A percentile compares a stretch with the other conserved stretches of the same genome.
Evolutionary conservation across 768 basidiomycete genomes (phyloP).

Genomic region (Thelephora aurantiotincta): DNA sequence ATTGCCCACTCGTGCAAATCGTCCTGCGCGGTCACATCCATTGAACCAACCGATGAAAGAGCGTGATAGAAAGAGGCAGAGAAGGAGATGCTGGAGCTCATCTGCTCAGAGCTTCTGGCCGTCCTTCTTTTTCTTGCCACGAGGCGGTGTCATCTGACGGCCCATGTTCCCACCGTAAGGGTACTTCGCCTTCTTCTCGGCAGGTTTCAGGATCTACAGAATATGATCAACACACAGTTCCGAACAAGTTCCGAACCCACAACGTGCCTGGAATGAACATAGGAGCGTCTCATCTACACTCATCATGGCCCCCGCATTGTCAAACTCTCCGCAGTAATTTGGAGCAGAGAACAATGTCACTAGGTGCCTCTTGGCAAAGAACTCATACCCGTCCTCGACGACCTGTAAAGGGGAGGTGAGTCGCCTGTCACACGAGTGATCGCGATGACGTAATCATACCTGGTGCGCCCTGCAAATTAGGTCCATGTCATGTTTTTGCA

Average conservation of each 20-base stretch:
- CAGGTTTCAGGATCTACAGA: constrained; percentile 87
- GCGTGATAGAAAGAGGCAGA: background rate
- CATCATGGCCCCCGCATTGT: constrained; percentile 99
- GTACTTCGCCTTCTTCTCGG: constrained; percentile 96
- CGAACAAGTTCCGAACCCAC: background rate
- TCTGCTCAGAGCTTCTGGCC: constrained; percentile 34
- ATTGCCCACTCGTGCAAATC: too few species aligned
- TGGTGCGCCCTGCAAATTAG: constrained; percentile 97
- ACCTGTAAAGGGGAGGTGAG: constrained; percentile 35
- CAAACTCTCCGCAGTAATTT: constrained; percentile 92
- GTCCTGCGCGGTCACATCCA: too few species aligned
- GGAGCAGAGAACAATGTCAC: constrained; percentile 97
- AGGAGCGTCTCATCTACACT: constrained; percentile 94
- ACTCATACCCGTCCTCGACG: constrained; percentile 98
- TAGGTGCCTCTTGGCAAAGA: constrained; percentile 94
- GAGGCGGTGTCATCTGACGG: constrained; percentile 86
- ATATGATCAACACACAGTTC: constrained; percentile 1
- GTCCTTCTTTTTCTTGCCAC: constrained; percentile 96
- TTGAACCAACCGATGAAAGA: background rate
- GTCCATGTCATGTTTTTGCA: constrained; percentile 99
- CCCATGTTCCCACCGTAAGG: constrained; percentile 79
- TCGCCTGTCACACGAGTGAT: background rate
- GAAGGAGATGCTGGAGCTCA: background rate
- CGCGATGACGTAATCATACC: constrained; percentile 30
- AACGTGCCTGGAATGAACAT: constrained; percentile 88